Evolutionary conservation across 2,329 filamentous ascomycete species (phyloP).

Genomic region (Monosporascus ibericus): DNA sequence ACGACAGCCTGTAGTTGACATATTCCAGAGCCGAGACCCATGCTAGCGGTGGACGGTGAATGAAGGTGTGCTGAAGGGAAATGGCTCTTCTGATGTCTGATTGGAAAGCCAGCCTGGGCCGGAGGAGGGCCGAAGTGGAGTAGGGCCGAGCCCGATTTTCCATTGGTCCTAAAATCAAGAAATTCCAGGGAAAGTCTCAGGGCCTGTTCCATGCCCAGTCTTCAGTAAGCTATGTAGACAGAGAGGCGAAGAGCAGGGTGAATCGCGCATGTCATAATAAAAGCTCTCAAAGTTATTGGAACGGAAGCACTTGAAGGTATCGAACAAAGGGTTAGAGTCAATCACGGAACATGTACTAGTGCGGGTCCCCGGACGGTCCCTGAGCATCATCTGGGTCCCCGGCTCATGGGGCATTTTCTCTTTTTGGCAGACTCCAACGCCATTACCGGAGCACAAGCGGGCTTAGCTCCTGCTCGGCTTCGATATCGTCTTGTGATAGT

Average conservation of each 20-base stretch:
- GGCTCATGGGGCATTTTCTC: background rate
- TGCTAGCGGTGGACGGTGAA: constrained; percentile 16
- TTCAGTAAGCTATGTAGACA: background rate
- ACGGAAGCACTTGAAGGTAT: background rate
- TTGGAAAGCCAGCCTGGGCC: constrained; percentile 14
- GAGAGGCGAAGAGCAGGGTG: background rate
- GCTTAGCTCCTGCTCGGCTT: background rate
- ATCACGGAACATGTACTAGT: background rate
- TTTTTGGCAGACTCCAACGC: background rate
- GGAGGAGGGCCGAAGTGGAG: constrained; percentile 1
- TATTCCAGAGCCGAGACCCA: constrained; percentile 10
- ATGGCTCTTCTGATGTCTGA: constrained; percentile 14
- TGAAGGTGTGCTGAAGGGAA: constrained; percentile 15
- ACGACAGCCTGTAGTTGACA: constrained; percentile 27
- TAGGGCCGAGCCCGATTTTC: constrained; percentile 6
- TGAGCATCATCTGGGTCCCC: background rate
- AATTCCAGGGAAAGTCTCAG: constrained; percentile 2
- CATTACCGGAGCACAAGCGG: background rate
- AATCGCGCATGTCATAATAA: background rate
- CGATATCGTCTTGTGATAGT: background rate
- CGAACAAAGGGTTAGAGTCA: background rate
- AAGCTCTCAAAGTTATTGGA: background rate
- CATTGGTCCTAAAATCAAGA: constrained; percentile 11
- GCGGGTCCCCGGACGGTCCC: background rate
- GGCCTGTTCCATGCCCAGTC: background rate